Percentiles rank a stretch among this genome's conserved stretches.
These are phyloP conservation scores for Novymonas esmeraldas DNA, from an alignment of 208 protist species.

Conservation along the genomic window DNA sequence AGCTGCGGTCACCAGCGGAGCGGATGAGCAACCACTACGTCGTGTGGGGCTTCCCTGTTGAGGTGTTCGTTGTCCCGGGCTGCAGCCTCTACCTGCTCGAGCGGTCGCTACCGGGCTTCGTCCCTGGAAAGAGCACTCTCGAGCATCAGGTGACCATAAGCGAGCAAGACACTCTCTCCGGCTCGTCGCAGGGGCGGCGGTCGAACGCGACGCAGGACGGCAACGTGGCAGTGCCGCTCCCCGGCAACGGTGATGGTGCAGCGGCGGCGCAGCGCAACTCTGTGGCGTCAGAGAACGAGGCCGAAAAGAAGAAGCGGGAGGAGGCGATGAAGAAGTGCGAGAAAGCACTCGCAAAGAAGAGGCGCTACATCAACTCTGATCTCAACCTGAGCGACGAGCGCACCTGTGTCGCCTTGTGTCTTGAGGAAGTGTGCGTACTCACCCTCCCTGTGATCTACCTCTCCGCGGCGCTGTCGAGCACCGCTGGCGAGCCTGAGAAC, in stretches of 20 bases:
- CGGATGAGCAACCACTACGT: constrained; percentile 1
- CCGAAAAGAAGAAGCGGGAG: not conserved
- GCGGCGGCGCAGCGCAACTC: no score
- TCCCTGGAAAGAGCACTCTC: constrained; percentile 5
- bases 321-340: constrained; percentile 1
- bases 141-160: no score
- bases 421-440: not conserved
- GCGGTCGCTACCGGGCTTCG: not conserved
- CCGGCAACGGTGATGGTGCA: no score
- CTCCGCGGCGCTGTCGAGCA: not conserved
- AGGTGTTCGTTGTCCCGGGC: not conserved
- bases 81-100: constrained; percentile 6
- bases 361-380: constrained; percentile 3
- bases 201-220: no score
- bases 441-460: not conserved
- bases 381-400: constrained; percentile 14
- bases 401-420: constrained; percentile 3
- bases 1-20: constrained; percentile 7
- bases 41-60: not conserved
- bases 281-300: no score
- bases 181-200: no score
- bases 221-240: no score
- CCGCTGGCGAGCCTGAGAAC: not conserved
- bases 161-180: not conserved
- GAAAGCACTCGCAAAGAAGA: not conserved